Base-by-base conservation (phyloP, 306 rosid genomes). In the Acacia melanoxylon region DNA sequence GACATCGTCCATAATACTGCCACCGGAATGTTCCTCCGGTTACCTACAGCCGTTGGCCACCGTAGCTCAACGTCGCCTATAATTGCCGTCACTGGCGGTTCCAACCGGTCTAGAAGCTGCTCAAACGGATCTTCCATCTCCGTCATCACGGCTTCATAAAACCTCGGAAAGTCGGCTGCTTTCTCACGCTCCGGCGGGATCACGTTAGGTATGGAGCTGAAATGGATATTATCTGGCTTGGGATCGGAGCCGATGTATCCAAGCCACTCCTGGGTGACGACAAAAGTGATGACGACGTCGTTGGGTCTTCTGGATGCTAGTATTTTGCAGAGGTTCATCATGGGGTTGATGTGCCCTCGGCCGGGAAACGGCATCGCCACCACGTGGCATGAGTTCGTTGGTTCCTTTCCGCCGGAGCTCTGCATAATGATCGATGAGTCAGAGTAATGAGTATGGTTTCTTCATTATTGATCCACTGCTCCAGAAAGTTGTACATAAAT, bases 331-430 rank as follows among this genome's bases (percentile, higher is more conserved):
- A 85, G 40, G 77, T 54, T 87, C 86, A 85, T 82, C 85, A 85
- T 68, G 27, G 90, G 71, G 83, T 87, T 90, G 71, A 90, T 48
- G 76, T 86, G 93, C 10, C 89, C 89, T 51, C 86, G 62, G 29
- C 83, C 85, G 12, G 93, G 91, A 31, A 17, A 87, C 9, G 93
- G 91, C 81, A 90, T 46, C 19, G 83, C 91, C 76, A 86, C 82
- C 63, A 86, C 66, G 80, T 90, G 91, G 76, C 72, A 61, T 59
- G 70, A 17, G 14, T 24, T 12, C 16, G 4, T 45, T 67, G 78
- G 48, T 4, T 80, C 41, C 7, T 40, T 27, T 12, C 58, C 45
- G 31, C 59, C 71, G 77, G 70, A 69, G 45, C 45, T 56, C 19
- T 25, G 54, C 83, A 79, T 70, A 5, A 33, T 42, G 54, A 29